A percentile compares a stretch with the other conserved stretches of the same genome.
These are phyloP conservation scores for Leptodermis oblonga DNA, from an alignment of 257 asterid species.

Conservation along the genomic window DNA sequence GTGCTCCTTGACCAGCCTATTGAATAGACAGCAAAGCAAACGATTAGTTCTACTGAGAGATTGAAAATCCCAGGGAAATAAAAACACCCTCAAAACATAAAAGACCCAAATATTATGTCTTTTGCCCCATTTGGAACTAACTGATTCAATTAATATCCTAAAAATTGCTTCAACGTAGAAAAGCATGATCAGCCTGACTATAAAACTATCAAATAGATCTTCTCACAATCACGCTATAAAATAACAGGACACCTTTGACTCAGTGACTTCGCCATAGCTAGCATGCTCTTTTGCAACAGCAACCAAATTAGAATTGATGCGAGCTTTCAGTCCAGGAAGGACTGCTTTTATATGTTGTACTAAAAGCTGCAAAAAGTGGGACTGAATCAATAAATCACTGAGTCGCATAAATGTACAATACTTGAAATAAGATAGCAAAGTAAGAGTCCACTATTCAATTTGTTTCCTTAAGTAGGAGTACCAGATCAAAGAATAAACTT, in stretches of 20 bases:
- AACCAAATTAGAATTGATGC: constrained; percentile 64
- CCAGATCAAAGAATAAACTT: not conserved
- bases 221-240: not conserved
- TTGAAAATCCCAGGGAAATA: not conserved
- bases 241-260: constrained; percentile 57
- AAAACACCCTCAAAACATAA: not conserved
- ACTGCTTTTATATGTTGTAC: constrained; percentile 81
- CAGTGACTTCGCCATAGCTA: constrained; percentile 88
- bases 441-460: not conserved
- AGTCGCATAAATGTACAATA: too few species aligned
- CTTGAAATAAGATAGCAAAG: not conserved
- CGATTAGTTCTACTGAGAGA: constrained; percentile 3
- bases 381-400: not conserved
- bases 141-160: not conserved
- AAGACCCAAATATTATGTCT: not conserved
- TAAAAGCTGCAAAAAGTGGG: constrained; percentile 46
- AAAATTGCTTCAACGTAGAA: not conserved
- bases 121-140: not conserved
- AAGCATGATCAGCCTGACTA: not conserved
- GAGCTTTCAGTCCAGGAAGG: constrained; percentile 89
- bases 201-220: not conserved
- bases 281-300: constrained; percentile 94
- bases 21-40: constrained; percentile 13
- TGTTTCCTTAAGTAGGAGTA: not conserved
- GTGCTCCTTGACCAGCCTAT: constrained; percentile 94